Conservation (phyloP, 2,329 filamentous ascomycete species). For the Neoarthrinium moseri region DNA sequence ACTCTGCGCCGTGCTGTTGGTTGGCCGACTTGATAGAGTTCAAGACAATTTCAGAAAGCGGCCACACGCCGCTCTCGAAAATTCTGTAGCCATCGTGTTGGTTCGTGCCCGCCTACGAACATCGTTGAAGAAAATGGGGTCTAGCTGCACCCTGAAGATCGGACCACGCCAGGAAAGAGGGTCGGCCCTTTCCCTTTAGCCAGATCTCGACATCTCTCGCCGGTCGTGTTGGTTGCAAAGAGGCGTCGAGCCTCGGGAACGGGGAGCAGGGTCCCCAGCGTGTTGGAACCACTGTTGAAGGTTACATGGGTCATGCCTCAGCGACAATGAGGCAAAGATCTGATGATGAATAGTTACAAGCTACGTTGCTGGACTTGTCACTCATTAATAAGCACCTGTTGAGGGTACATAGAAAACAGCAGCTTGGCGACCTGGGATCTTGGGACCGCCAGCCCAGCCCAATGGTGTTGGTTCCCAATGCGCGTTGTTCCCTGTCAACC, state of each 20-base stretch:
- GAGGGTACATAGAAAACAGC: no score
- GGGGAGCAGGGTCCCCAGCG: conserved; percentile 12
- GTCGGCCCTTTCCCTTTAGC: conserved; percentile 17
- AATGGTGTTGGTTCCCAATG: no score
- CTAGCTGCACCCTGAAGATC: conserved; percentile 14
- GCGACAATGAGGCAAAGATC: neutral
- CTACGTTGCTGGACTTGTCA: neutral
- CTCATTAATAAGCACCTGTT: no score
- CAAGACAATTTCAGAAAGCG: conserved; percentile 17
- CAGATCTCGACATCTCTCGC: conserved; percentile 13
- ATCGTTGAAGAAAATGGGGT: neutral
- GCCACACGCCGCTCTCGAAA: conserved; percentile 1
- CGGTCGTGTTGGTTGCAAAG: conserved; percentile 7
- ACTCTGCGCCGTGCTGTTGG: conserved; percentile 27
- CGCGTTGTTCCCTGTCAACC: no score
- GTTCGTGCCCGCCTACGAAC: conserved; percentile 10
- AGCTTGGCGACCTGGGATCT: no score
- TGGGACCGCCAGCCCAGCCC: no score
- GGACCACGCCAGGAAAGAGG: conserved; percentile 17
- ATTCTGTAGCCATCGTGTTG: conserved; percentile 12
- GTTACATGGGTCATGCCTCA: conserved; percentile 1
- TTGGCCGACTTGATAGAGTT: conserved; percentile 15
- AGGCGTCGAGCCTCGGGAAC: no score
- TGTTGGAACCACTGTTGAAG: conserved; percentile 1
- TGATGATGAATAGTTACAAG: neutral